Evolutionary conservation across 176 grass and related monocot genomes (phyloP).

Genomic region (Cocos nucifera): DNA sequence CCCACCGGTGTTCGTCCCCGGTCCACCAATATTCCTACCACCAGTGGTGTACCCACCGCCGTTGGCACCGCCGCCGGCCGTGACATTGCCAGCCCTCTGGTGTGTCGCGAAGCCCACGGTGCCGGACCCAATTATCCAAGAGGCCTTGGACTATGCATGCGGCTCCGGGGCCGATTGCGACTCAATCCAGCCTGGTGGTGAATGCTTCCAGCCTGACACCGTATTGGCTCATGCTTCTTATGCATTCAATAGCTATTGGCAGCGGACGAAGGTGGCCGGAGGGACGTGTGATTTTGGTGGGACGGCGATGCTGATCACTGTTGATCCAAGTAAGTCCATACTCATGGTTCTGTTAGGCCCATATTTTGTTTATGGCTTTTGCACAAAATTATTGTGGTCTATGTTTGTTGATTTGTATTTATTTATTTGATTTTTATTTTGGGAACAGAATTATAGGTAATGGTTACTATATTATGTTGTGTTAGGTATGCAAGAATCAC

Average conservation of each 20-base stretch:
- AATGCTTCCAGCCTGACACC: slow-evolving; percentile 65
- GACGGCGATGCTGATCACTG: slow-evolving; percentile 69
- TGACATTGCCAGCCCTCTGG: slow-evolving; percentile 42
- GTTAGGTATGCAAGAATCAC: no score
- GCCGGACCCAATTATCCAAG: slow-evolving; percentile 80
- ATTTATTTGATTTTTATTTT: no score
- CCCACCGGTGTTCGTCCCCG: background rate
- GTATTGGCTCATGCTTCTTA: slow-evolving; percentile 67
- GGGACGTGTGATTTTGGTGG: slow-evolving; percentile 81
- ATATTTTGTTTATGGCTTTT: background rate
- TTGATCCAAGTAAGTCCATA: slow-evolving; percentile 52
- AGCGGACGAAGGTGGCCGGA: slow-evolving; percentile 40
- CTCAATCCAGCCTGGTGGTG: slow-evolving; percentile 38
- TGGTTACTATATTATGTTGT: no score
- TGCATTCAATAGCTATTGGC: slow-evolving; percentile 91
- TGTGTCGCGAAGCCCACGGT: slow-evolving; percentile 90
- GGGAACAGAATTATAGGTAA: no score
- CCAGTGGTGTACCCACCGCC: slow-evolving; percentile 79
- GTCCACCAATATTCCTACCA: slow-evolving; percentile 33
- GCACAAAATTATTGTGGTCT: background rate
- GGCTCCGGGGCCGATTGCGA: slow-evolving; percentile 56
- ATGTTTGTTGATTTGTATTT: no score
- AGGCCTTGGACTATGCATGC: slow-evolving; percentile 90
- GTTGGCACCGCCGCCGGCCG: slow-evolving; percentile 36
- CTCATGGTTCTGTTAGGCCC: background rate